Conservation (phyloP, 306 rosid species). For the Cicer yamashitae region DNA sequence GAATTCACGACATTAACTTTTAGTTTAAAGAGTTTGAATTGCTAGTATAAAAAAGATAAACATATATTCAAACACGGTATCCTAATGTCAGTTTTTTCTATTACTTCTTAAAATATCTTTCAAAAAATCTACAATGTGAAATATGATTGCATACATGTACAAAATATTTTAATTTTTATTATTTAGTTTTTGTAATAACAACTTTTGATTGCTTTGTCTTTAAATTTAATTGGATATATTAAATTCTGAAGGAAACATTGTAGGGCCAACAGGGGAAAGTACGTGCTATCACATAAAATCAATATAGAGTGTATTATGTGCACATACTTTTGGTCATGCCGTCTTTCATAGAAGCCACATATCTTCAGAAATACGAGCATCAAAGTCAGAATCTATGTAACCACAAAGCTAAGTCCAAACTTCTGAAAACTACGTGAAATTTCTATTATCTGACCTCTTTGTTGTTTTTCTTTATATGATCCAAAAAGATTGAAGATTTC, state of each 20-base stretch:
- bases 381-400: conserved; percentile 30
- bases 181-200: no score
- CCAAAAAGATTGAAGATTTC: conserved; percentile 32
- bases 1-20: no score
- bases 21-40: no score
- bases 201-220: no score
- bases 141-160: no score
- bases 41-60: no score
- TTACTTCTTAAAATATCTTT: no score
- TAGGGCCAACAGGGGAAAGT: conserved; percentile 14
- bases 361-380: conserved; percentile 30
- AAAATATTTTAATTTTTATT: no score
- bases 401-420: conserved; percentile 48
- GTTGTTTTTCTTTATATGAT: conserved; percentile 36
- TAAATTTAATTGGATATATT: neutral
- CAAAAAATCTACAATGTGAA: no score
- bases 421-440: conserved; percentile 50
- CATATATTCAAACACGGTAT: no score
- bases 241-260: neutral
- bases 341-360: conserved; percentile 47
- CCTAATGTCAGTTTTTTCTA: no score
- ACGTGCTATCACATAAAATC: neutral
- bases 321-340: conserved; percentile 20
- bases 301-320: neutral
- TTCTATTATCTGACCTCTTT: conserved; percentile 43